Evolutionary conservation across 176 grass and related monocot species (phyloP).

Genomic region (Juncus effusus): DNA sequence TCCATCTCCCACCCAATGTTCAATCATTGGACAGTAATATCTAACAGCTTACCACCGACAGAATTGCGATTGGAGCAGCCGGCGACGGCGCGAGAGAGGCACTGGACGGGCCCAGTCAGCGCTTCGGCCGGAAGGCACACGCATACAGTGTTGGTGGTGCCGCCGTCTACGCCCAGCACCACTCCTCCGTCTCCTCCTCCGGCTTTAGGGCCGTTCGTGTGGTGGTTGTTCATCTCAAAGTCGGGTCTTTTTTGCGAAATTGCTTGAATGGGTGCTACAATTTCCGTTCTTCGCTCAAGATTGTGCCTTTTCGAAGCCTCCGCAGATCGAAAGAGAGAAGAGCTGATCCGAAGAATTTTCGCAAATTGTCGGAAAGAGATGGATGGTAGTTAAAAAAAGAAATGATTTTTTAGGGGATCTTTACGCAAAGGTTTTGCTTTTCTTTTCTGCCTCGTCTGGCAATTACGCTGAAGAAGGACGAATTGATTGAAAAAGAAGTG

Average conservation of each 20-base stretch:
- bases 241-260: neutral
- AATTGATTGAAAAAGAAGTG: too few relatives aligned
- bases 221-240: slow-evolving; percentile 51
- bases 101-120: slow-evolving; percentile 32
- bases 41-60: slow-evolving; percentile 55
- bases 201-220: slow-evolving; percentile 40
- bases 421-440: too few relatives aligned
- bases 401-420: too few relatives aligned
- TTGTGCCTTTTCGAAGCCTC: too few relatives aligned
- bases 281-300: neutral
- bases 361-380: too few relatives aligned
- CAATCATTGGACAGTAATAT: neutral
- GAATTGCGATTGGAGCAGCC: slow-evolving; percentile 97
- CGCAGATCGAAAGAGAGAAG: too few relatives aligned
- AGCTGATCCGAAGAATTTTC: too few relatives aligned
- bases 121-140: slow-evolving; percentile 65
- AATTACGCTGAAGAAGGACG: too few relatives aligned
- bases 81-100: slow-evolving; percentile 64
- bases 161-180: slow-evolving; percentile 82
- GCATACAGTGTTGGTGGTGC: slow-evolving; percentile 93
- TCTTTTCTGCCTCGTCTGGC: too few relatives aligned
- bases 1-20: neutral
- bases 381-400: too few relatives aligned
- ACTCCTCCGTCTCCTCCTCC: slow-evolving; percentile 43
- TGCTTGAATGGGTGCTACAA: neutral